Evolutionary conservation across 2,329 filamentous ascomycete genomes (phyloP), one percentile per base, ranked within the genome.

Genomic region (Hypoxylon sp.): DNA sequence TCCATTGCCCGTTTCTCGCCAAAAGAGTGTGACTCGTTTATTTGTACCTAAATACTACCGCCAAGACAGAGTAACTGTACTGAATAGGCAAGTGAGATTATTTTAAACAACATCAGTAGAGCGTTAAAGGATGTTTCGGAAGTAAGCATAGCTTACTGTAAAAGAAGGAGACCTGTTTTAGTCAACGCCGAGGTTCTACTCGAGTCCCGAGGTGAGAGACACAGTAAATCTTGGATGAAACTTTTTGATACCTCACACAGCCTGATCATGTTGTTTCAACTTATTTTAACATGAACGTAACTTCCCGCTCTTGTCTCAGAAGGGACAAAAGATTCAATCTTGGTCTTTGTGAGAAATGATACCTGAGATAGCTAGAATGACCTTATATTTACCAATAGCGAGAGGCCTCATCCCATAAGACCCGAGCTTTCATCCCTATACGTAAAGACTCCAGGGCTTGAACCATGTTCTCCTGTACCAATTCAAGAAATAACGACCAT

Each of bases 131-230:
- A 5, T 56, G 53, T 26, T 58, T 50, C 55, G 37, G 24, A 17
- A n/a, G 11, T n/a, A 6, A 13, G 31, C 14, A 8, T 2, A 48
- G 55, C 55, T 58, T 58, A 58, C 31, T 58, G 46, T 50, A 50
- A 33, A 9, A 24, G 44, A 58, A 58, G 3, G 13, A 26, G 35
- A 19, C 44, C 26, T 10, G 5, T 48, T 14, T 48, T 29, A 5
- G 22, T 22, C 3, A 17, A 19, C 17, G 3, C 19, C 39, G 35
- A 44, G 8, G 19, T 19, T 10, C 19, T 19, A 19, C n/a, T 19
- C 39, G 39, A 44, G 11, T 10, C 39, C 39, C 8, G 6, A 22
- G 17, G 19, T 22, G 17, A 44, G 8, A 44, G n/a, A 44, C 3
- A 10, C 39, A 42, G 8, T 8, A 44, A 10, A 22, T n/a, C 17